Conservation (phyloP, 2,329 filamentous ascomycete genomes). For the Epichloe gansuensis region DNA sequence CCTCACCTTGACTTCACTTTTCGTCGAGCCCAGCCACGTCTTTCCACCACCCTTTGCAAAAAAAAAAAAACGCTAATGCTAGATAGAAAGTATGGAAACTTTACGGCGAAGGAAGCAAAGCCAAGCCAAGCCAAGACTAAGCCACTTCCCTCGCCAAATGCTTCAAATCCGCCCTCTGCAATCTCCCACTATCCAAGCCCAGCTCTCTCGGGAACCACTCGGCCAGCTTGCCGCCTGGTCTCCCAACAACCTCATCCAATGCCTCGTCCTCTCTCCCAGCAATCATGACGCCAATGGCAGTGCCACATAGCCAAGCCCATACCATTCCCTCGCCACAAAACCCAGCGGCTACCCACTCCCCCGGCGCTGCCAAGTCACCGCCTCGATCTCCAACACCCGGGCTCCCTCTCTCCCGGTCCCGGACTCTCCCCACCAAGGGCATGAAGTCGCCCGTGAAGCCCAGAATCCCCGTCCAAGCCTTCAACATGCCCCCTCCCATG, state of each 20-base stretch:
- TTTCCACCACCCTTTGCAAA: not conserved
- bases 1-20: not conserved
- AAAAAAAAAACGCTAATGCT: too few relatives aligned
- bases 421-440: constrained; percentile 36
- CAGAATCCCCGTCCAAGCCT: constrained; percentile 37
- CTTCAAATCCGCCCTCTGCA: constrained; percentile 23
- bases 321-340: constrained; percentile 42
- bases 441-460: constrained; percentile 33
- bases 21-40: not conserved
- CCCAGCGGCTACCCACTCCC: constrained; percentile 40
- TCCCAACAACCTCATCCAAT: constrained; percentile 17
- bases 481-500: constrained; percentile 18
- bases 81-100: too few relatives aligned
- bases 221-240: constrained; percentile 22
- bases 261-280: constrained; percentile 23
- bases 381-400: not conserved
- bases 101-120: too few relatives aligned
- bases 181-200: constrained; percentile 17
- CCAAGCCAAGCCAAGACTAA: too few relatives aligned
- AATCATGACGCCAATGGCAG: constrained; percentile 33
- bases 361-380: constrained; percentile 8
- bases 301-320: constrained; percentile 38
- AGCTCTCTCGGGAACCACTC: constrained; percentile 29
- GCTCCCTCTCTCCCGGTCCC: constrained; percentile 12
- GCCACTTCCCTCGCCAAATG: constrained; percentile 10